Evolutionary conservation across 768 basidiomycete genomes (phyloP).

Genomic region (Neoboletus brunneissimus): DNA sequence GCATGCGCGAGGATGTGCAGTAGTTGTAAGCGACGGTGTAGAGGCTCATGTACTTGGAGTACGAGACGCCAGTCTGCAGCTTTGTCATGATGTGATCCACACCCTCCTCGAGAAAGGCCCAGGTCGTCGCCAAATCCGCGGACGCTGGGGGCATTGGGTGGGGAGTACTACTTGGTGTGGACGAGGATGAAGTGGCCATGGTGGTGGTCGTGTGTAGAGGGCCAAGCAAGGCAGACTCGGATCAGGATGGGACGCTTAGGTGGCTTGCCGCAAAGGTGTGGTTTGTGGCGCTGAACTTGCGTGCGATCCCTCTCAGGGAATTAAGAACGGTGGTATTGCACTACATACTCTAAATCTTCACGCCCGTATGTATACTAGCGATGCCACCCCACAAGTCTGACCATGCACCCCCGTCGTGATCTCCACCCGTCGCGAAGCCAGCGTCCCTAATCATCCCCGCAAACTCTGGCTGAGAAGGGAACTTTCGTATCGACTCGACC

Average conservation of each 20-base stretch:
- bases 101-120: conserved; percentile 81
- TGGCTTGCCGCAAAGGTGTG: conserved; percentile 24
- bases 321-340: not conserved
- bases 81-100: conserved; percentile 94
- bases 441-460: conserved; percentile 85
- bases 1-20: conserved; percentile 87
- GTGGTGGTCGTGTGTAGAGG: conserved; percentile 30
- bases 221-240: conserved; percentile 2
- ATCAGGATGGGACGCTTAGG: conserved; percentile 9
- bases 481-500: conserved; percentile 93
- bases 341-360: conserved; percentile 58
- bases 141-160: conserved; percentile 60
- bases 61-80: conserved; percentile 83
- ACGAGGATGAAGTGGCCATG: conserved; percentile 33
- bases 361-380: conserved; percentile 80
- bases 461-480: conserved; percentile 87
- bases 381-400: conserved; percentile 84
- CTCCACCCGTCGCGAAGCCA: conserved; percentile 71
- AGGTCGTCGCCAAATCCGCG: conserved; percentile 80
- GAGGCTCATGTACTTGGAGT: conserved; percentile 82
- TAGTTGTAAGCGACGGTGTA: conserved; percentile 98
- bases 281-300: conserved; percentile 28
- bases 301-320: not conserved
- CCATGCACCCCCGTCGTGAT: conserved; percentile 83
- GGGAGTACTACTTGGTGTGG: conserved; percentile 29